Conservation (phyloP, 2,329 filamentous ascomycete species). For the Colletotrichum falcatum region DNA sequence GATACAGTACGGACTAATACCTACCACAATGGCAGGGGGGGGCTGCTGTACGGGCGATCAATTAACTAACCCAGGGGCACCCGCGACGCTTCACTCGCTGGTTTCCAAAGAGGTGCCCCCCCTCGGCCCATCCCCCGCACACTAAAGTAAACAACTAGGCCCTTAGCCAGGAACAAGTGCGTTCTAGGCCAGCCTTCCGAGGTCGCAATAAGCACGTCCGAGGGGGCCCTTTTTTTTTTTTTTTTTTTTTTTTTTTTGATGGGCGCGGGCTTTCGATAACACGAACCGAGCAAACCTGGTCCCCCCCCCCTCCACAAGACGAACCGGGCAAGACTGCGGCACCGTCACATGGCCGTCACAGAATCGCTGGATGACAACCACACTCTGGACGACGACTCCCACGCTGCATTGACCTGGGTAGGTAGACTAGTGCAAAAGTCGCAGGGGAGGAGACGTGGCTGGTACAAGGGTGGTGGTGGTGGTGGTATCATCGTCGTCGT, state of each 20-base stretch:
- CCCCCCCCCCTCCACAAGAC: background rate
- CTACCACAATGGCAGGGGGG: background rate
- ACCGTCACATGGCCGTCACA: constrained; percentile 1
- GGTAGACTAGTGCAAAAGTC: background rate
- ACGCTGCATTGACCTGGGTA: background rate
- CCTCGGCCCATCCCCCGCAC: constrained; percentile 7
- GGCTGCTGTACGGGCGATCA: constrained; percentile 16
- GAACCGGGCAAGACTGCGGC: constrained; percentile 2
- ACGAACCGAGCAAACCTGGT: background rate
- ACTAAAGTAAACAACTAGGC: background rate
- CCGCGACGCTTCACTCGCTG: constrained; percentile 2
- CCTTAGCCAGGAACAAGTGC: constrained; percentile 32
- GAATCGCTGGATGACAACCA: background rate
- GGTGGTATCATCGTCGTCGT: background rate
- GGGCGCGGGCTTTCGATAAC: background rate
- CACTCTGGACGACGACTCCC: constrained; percentile 10
- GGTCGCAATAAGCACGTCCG: background rate
- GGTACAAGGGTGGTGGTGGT: too few species aligned
- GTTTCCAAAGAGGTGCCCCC: background rate
- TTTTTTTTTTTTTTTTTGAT: too few species aligned
- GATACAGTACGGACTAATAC: background rate
- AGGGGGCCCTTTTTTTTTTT: too few species aligned
- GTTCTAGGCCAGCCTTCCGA: constrained; percentile 17
- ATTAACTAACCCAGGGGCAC: constrained; percentile 21
- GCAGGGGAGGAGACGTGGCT: background rate